Evolutionary conservation across 2,329 filamentous ascomycete genomes (phyloP).

Genomic region (Hypoxylon sp.): DNA sequence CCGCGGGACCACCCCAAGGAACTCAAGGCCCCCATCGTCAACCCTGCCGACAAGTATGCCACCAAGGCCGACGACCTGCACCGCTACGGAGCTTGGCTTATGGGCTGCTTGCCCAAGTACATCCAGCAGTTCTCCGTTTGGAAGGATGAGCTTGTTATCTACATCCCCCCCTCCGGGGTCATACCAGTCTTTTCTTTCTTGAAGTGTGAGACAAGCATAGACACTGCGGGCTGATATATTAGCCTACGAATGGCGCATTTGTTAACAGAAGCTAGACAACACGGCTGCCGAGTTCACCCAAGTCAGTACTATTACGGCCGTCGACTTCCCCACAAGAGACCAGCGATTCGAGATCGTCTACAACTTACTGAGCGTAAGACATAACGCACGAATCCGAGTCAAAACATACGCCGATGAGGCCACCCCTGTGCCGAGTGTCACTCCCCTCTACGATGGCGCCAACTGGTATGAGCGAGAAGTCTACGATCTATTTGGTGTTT

Average conservation of each 20-base stretch:
- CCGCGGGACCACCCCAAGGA: conserved; percentile 71
- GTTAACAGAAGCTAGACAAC: conserved; percentile 74
- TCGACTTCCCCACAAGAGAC: conserved; percentile 95
- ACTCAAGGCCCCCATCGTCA: conserved; percentile 84
- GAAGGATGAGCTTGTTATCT: conserved; percentile 98
- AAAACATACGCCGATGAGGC: conserved; percentile 99
- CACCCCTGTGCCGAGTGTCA: conserved; percentile 91
- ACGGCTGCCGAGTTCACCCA: conserved; percentile 97
- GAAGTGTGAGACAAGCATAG: conserved; percentile 72
- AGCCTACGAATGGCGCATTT: background rate
- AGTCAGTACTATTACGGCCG: conserved; percentile 90
- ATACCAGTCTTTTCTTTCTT: conserved; percentile 94
- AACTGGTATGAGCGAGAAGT: conserved; percentile 99
- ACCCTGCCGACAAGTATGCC: conserved; percentile 93
- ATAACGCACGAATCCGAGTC: conserved; percentile 96
- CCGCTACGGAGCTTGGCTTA: conserved; percentile 95
- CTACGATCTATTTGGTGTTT: conserved; percentile 97
- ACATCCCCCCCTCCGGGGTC: conserved; percentile 89
- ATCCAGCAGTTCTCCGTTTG: conserved; percentile 99
- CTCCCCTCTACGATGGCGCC: conserved; percentile 89
- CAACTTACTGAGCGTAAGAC: conserved; percentile 94
- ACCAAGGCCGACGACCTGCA: conserved; percentile 90
- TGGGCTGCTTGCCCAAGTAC: conserved; percentile 97
- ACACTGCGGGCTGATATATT: background rate
- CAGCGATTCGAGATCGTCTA: conserved; percentile 98